Evolutionary conservation across 257 asterid genomes (phyloP), one percentile per base, ranked within the genome.

Genomic region (Solanum medicagineum): DNA sequence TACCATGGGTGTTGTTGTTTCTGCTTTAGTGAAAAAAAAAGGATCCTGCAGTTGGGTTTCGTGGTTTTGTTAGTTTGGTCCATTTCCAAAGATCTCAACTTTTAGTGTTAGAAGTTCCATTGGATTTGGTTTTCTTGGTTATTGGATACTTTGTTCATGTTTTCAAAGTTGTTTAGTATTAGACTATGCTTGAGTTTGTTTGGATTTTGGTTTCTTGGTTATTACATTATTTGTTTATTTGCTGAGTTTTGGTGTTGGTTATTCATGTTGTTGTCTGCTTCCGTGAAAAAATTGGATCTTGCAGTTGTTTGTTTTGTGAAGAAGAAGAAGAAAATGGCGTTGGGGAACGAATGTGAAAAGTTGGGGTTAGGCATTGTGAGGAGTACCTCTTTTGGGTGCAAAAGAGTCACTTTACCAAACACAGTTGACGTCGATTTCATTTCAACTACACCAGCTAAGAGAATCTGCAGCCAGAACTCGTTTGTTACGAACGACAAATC

Each of bases 371-470:
- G 89, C 56, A 40, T 92, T 60, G 90, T 87, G 84, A 90, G 94
- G 79, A 90, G 92, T 75, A 83, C 86, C 36, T 91, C 95, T 44
- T 90, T 93, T 91, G 94, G 97, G 81, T 85, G 95, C 53, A 92
- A 92, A 89, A 87, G 95, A 84, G 92, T 92, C 77, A 85, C 88
- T 80, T 86, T 89, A 49, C 57, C 88, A 0, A 80, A 81, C 84
- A 36, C 71, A 53, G 29, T 69, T 1, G 88, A 83, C 54, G 65
- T 79, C 9, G 85, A 85, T 68, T 83, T 65, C 19, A 42, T 45
- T 47, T 77, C 81, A 8, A 59, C 26, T 5, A 85, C 86, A 42
- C 85, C 91, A 1, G 69, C 84, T 14, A 92, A 91, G 89, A 88
- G 85, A 81, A 88, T 45, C 16, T 91, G 93, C 75, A 81, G 77